Evolutionary conservation across 2,329 filamentous ascomycete genomes (phyloP).

Genomic region (Ascochyta clinopodiicola): DNA sequence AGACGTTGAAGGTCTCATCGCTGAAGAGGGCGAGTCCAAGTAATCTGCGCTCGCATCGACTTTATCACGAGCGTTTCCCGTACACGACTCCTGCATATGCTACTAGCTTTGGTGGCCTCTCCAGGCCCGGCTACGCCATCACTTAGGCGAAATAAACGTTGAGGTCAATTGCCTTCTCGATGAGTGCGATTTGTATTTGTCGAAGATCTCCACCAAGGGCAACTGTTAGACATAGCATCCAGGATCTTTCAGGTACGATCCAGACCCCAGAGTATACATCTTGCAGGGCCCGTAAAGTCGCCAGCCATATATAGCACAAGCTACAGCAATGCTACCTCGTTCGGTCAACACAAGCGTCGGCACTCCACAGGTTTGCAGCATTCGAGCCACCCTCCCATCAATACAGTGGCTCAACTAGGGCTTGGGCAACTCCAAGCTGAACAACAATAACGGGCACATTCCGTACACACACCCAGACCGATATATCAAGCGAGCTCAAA

Average conservation of each 20-base stretch:
- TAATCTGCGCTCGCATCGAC: conserved; percentile 13
- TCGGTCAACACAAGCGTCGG: too few species aligned
- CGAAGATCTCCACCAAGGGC: conserved; percentile 7
- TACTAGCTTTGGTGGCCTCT: neutral
- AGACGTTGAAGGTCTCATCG: conserved; percentile 74
- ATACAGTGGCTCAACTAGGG: neutral
- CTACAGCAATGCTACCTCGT: neutral
- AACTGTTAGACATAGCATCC: neutral
- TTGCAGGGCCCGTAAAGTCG: neutral
- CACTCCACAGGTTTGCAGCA: neutral
- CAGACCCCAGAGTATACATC: neutral
- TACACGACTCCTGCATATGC: neutral
- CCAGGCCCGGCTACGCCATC: neutral
- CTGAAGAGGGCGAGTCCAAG: conserved; percentile 41
- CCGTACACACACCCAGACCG: neutral
- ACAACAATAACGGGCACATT: neutral
- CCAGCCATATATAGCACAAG: neutral
- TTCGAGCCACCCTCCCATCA: neutral
- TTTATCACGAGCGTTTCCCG: neutral
- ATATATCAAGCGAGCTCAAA: neutral
- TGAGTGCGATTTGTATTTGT: neutral
- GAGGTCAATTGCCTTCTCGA: neutral
- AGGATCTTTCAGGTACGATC: neutral
- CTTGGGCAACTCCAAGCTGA: neutral
- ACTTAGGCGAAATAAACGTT: neutral